Evolutionary conservation across 2,329 filamentous ascomycete genomes (phyloP).

Genomic region (Diaporthe citri): DNA sequence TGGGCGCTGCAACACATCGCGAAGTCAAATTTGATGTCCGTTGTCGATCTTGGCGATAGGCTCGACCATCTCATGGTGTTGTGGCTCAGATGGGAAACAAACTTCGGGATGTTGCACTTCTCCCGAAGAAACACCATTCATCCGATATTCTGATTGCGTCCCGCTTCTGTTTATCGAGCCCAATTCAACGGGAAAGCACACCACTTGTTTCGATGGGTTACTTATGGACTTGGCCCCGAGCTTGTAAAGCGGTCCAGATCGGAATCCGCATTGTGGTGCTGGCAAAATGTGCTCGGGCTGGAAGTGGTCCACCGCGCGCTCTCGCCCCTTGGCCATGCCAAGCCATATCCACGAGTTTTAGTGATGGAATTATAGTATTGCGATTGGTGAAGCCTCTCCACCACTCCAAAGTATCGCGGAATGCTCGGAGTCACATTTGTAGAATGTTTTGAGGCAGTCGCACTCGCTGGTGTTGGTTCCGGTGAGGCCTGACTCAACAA

Average conservation of each 20-base stretch:
- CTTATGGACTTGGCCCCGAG: slow-evolving; percentile 20
- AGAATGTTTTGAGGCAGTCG: not conserved
- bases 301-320: slow-evolving; percentile 2
- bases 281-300: not conserved
- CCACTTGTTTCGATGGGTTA: slow-evolving; percentile 22
- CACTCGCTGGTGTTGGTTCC: not conserved
- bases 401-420: slow-evolving; percentile 17
- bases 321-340: slow-evolving; percentile 1
- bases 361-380: slow-evolving; percentile 2
- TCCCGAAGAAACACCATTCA: slow-evolving; percentile 13
- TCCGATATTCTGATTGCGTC: slow-evolving; percentile 20
- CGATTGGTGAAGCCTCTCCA: slow-evolving; percentile 23
- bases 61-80: slow-evolving; percentile 24
- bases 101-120: slow-evolving; percentile 24
- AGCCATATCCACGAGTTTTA: slow-evolving; percentile 1
- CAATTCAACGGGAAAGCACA: slow-evolving; percentile 24
- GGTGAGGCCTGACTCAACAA: not conserved
- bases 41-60: slow-evolving; percentile 25
- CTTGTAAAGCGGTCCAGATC: slow-evolving; percentile 18
- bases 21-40: slow-evolving; percentile 5
- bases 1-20: not conserved
- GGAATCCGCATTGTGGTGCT: not conserved
- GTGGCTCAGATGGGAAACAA: slow-evolving; percentile 17
- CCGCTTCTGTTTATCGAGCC: slow-evolving; percentile 1
- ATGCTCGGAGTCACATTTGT: not conserved